These are phyloP conservation scores for Verticillium albo-atrum DNA, from an alignment of 2,329 filamentous ascomycete species.

Conservation along the genomic window DNA sequence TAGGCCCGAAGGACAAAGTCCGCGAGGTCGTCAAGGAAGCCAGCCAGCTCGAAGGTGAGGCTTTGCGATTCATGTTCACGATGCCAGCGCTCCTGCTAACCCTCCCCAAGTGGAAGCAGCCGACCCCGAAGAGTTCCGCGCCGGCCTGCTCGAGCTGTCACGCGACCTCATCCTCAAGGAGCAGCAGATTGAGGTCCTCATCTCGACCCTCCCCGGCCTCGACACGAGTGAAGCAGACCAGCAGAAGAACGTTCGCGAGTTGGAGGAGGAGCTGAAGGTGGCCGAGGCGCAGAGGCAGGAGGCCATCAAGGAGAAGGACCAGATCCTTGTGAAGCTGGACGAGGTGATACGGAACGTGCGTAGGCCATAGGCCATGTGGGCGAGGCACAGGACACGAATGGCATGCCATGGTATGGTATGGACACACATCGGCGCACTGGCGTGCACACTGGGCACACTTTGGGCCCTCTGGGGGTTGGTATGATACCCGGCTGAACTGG, in stretches of 20 bases:
- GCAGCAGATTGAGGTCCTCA: conserved; percentile 76
- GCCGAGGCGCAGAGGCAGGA: conserved; percentile 59
- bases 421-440: neutral
- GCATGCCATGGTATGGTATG: too few relatives aligned
- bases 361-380: conserved; percentile 43
- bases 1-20: conserved; percentile 54
- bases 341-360: conserved; percentile 55
- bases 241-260: conserved; percentile 58
- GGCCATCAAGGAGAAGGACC: conserved; percentile 60
- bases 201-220: conserved; percentile 70
- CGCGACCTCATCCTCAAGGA: conserved; percentile 74
- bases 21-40: conserved; percentile 53
- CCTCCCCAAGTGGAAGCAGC: conserved; percentile 51
- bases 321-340: conserved; percentile 56
- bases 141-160: conserved; percentile 67
- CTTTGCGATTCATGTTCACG: neutral
- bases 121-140: conserved; percentile 59
- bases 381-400: neutral
- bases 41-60: conserved; percentile 45
- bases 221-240: conserved; percentile 77
- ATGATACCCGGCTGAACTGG: neutral
- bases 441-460: neutral
- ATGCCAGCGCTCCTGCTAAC: neutral
- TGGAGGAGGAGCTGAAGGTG: conserved; percentile 60
- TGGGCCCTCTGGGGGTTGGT: neutral